Conservation (phyloP, 1,139 yeast species). For the Taphrina pruni region DNA sequence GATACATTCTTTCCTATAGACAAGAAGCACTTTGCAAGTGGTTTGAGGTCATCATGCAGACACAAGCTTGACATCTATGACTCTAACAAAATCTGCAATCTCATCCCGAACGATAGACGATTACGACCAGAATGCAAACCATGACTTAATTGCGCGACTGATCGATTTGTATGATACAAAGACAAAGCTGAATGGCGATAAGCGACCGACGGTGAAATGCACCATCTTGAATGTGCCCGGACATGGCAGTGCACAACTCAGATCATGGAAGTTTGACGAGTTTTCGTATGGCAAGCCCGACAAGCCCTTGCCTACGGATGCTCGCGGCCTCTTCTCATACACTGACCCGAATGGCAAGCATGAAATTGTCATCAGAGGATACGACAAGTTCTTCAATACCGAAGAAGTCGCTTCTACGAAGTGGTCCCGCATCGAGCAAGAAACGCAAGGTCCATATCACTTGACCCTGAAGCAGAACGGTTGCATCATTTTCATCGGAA, state of each 20-base stretch:
- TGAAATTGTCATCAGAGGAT: constrained; percentile 77
- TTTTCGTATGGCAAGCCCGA: constrained; percentile 50
- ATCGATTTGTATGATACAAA: constrained; percentile 13
- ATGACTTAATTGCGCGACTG: constrained; percentile 14
- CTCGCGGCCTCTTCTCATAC: constrained; percentile 82
- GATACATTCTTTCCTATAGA: no score
- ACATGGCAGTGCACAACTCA: neutral
- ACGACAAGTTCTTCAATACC: constrained; percentile 90
- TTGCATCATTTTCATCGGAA: constrained; percentile 84
- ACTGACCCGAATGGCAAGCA: constrained; percentile 51
- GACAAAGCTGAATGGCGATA: constrained; percentile 39
- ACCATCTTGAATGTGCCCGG: constrained; percentile 24
- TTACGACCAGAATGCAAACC: neutral
- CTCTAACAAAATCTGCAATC: no score
- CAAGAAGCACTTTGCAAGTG: neutral
- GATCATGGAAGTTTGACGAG: constrained; percentile 41
- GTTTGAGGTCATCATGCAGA: neutral
- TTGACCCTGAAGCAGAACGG: constrained; percentile 91
- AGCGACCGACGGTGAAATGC: constrained; percentile 38
- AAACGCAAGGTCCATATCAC: constrained; percentile 76
- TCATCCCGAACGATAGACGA: neutral
- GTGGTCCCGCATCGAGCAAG: constrained; percentile 56
- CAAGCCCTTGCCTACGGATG: constrained; percentile 67
- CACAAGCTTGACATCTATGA: neutral
- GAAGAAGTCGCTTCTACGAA: constrained; percentile 64